phyloP scores from a whole-genome alignment of 2,329 filamentous ascomycete species.

The Cercospora sojina region DNA sequence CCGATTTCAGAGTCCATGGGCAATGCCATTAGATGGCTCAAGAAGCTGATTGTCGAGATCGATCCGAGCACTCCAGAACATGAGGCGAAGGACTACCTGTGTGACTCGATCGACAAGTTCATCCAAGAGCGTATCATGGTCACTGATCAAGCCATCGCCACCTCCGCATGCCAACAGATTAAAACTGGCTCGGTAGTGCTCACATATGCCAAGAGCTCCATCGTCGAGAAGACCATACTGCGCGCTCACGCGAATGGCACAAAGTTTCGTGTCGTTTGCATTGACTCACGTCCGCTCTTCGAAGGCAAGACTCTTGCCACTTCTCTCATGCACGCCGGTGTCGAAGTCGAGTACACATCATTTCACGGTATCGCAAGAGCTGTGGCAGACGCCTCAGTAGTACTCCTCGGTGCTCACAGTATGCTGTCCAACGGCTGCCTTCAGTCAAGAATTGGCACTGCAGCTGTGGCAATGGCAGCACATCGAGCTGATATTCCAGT shows the following conservation, averaged over 20 bases:
- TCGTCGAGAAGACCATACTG: conserved; percentile 80
- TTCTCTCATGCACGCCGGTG: conserved; percentile 65
- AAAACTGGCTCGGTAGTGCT: conserved; percentile 76
- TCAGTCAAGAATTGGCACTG: conserved; percentile 84
- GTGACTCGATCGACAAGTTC: conserved; percentile 81
- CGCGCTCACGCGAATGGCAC: conserved; percentile 69
- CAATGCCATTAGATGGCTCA: conserved; percentile 92
- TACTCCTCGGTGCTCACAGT: conserved; percentile 84
- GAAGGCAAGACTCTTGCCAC: conserved; percentile 72
- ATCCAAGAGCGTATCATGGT: conserved; percentile 86
- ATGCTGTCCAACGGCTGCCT: conserved; percentile 95
- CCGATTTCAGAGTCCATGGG: conserved; percentile 96
- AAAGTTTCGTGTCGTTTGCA: conserved; percentile 77
- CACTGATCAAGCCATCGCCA: conserved; percentile 81
- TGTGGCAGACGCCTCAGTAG: conserved; percentile 67
- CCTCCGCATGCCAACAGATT: conserved; percentile 73
- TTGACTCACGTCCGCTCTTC: conserved; percentile 72
- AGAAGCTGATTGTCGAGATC: conserved; percentile 85
- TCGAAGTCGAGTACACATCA: conserved; percentile 78
- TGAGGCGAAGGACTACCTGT: conserved; percentile 75
- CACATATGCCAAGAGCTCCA: conserved; percentile 80
- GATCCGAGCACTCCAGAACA: conserved; percentile 81
- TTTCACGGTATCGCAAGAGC: conserved; percentile 75
- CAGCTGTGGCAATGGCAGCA: conserved; percentile 80
- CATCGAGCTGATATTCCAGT: conserved; percentile 74